phyloP scores from a whole-genome alignment of 192 early-diverging fungal genomes.

The Backusella tuberculispora region DNA sequence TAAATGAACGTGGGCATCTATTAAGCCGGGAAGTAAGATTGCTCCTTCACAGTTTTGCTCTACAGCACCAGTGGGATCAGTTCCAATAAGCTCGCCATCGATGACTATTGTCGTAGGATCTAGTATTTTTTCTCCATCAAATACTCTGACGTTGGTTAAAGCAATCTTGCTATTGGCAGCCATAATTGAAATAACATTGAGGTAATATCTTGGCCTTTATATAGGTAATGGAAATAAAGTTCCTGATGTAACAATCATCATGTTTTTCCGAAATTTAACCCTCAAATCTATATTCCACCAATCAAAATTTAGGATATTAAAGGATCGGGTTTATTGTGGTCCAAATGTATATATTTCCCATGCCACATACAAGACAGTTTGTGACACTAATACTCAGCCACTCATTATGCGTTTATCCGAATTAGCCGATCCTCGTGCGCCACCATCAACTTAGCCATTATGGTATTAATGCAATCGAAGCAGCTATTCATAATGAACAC shows the following conservation, averaged over 20 bases:
- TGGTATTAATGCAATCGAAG: background rate
- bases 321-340: too few species aligned
- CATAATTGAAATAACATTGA: background rate
- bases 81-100: background rate
- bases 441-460: background rate
- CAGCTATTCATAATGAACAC: background rate
- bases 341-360: too few species aligned
- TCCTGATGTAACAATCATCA: too few species aligned
- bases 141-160: background rate
- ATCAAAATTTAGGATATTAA: too few species aligned
- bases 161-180: background rate
- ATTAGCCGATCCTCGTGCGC: too few species aligned
- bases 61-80: background rate
- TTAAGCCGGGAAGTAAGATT: background rate
- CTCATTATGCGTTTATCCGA: too few species aligned
- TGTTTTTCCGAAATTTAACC: too few species aligned
- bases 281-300: too few species aligned
- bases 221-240: too few species aligned
- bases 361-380: too few species aligned
- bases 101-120: background rate
- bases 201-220: too few species aligned
- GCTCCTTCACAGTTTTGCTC: background rate
- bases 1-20: background rate
- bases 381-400: too few species aligned
- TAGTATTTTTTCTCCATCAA: background rate